Evolutionary conservation across 2,329 filamentous ascomycete genomes (phyloP), one percentile per base, ranked within the genome.

Genomic region (Graphilbum sp.): DNA sequence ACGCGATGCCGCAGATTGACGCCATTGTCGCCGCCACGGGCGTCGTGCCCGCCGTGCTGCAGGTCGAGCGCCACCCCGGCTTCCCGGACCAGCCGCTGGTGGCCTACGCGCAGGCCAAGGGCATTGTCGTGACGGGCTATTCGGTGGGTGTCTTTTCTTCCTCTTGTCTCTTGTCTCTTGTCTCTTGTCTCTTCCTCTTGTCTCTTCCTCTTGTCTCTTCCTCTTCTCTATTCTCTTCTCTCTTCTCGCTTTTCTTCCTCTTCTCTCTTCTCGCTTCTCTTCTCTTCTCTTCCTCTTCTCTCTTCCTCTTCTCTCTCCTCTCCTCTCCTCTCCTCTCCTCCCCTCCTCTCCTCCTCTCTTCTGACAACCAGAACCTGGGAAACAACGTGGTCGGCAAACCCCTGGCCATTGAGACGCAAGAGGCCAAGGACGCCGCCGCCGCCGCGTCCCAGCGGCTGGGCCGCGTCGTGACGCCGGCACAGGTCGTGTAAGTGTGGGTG

Each of bases 61-160:
- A 82, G 56, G 58, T 79, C 51, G 76, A 81, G 57, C 67, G 77
- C 27, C 75, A 80, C 60, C 75, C 75, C 31, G 72, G 73, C 52
- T 64, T 74, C 54, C 70, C 70, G 42, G 66, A 64, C 36, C 62
- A 65, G 23, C 69, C 69, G 47, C 65, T 79, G 29, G 56, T 77
- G 48, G 60, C 67, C 39, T 80, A 74, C 63, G 63, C 62, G 58
- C 64, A 67, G 51, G 54, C 65, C 47, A 78, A 79, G 60, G 64
- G 66, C 50, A 80, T 81, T 49, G 64, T 77, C 59, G 60, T 64
- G 55, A 79, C 72, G n/a, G 74, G 69, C 45, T 79, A 79, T 63
- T 77, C 71, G 25, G 61, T 64, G 23, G 7, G 23, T 25, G 23
- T 12, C 7, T 25, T 7, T 25, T 25, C 7, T 25, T 25, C 23